phyloP scores from a whole-genome alignment of 2,329 filamentous ascomycete species.

The Diaporthe sp. region DNA sequence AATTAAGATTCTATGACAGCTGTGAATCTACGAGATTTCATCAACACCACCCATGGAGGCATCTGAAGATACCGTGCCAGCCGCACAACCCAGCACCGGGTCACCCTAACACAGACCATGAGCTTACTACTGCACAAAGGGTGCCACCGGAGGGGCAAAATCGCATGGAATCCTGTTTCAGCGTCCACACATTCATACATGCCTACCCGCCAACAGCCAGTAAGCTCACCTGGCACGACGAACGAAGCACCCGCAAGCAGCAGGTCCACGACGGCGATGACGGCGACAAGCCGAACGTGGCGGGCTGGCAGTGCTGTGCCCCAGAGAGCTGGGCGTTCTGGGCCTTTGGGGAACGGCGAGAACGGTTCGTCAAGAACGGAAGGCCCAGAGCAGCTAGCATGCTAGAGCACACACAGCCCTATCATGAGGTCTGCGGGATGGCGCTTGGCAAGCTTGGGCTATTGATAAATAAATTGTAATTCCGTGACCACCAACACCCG shows the following conservation, averaged over 20 bases:
- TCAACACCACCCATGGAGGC: not conserved
- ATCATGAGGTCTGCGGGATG: constrained; percentile 17
- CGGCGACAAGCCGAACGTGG: constrained; percentile 24
- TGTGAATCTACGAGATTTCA: not conserved
- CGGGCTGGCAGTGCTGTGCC: constrained; percentile 10
- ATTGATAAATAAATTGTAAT: not conserved
- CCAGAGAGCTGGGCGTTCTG: constrained; percentile 4
- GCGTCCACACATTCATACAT: not conserved
- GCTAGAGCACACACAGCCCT: constrained; percentile 21
- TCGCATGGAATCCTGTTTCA: constrained; percentile 19
- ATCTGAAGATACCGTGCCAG: constrained; percentile 13
- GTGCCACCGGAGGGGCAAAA: not conserved
- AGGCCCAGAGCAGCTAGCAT: not conserved
- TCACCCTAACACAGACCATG: constrained; percentile 17
- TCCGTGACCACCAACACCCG: not conserved
- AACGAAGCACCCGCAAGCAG: constrained; percentile 14
- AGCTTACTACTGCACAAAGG: constrained; percentile 4
- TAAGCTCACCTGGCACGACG: not conserved
- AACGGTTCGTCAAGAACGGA: constrained; percentile 12
- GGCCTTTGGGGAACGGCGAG: not conserved
- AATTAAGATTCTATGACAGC: constrained; percentile 12
- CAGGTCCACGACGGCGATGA: constrained; percentile 5
- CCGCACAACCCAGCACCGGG: not conserved
- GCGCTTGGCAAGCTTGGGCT: constrained; percentile 12
- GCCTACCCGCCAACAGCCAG: not conserved